A percentile compares a stretch with the other conserved stretches of the same genome.
These are phyloP conservation scores for Delonix regia DNA, from an alignment of 306 rosid genomes.

Conservation along the genomic window DNA sequence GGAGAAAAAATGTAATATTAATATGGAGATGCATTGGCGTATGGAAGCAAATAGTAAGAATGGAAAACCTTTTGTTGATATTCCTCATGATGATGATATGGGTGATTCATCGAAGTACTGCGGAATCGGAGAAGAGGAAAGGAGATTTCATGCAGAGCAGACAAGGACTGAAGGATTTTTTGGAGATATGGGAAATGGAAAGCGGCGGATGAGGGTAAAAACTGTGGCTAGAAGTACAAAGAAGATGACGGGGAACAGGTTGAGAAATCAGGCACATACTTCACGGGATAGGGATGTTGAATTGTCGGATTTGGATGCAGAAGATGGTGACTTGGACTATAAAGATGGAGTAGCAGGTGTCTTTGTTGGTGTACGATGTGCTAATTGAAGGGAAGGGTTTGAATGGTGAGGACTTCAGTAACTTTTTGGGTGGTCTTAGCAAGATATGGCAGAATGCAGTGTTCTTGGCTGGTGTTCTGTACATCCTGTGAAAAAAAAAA, in stretches of 20 bases:
- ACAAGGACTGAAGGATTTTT: not conserved
- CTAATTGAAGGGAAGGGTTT: not conserved
- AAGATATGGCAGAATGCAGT: constrained; percentile 11
- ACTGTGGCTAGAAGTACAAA: constrained; percentile 39
- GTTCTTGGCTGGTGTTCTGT: constrained; percentile 29
- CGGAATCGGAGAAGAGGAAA: not conserved
- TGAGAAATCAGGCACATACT: constrained; percentile 22
- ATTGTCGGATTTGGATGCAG: constrained; percentile 16
- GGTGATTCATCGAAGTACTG: not conserved
- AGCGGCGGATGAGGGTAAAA: constrained; percentile 44
- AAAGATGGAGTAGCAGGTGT: constrained; percentile 50
- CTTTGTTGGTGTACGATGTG: constrained; percentile 38
- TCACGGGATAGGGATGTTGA: not conserved
- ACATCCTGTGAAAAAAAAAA: not conserved
- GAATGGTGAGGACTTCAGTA: constrained; percentile 25
- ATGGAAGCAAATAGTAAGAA: not conserved
- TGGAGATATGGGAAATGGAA: constrained; percentile 24
- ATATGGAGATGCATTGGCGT: not conserved
- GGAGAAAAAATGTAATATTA: not conserved
- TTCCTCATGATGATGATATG: constrained; percentile 35
- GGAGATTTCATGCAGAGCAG: not conserved
- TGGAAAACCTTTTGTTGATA: not conserved
- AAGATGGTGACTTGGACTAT: constrained; percentile 47
- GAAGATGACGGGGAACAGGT: constrained; percentile 40
- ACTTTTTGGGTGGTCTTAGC: constrained; percentile 31